Conservation (phyloP, 306 rosid species). For the Cyclanthera cordifolia region DNA sequence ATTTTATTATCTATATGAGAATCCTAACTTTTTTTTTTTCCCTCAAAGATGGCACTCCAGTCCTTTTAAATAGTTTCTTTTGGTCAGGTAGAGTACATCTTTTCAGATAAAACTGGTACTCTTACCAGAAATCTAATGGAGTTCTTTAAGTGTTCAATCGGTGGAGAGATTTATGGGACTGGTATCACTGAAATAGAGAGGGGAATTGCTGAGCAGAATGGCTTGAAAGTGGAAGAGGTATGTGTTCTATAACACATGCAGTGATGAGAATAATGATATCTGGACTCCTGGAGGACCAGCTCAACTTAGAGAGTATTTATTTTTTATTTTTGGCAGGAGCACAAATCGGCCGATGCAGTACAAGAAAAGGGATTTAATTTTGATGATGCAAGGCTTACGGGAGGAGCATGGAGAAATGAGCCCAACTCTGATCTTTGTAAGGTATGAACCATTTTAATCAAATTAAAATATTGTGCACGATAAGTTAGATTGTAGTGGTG, state of each 20-base stretch:
- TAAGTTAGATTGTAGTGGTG: neutral
- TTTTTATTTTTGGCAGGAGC: conserved; percentile 27
- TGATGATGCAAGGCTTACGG: conserved; percentile 72
- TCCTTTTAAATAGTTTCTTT: conserved; percentile 18
- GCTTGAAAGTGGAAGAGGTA: conserved; percentile 47
- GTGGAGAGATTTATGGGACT: conserved; percentile 82
- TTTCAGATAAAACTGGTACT: conserved; percentile 98
- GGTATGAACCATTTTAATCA: conserved; percentile 26
- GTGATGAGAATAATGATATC: neutral
- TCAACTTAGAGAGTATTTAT: neutral
- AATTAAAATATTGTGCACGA: neutral
- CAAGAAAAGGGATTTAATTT: conserved; percentile 90
- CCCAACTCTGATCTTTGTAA: conserved; percentile 82
- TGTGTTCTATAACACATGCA: neutral
- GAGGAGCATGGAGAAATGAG: conserved; percentile 98
- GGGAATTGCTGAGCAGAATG: conserved; percentile 66
- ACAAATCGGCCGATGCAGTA: conserved; percentile 34
- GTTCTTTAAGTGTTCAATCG: conserved; percentile 98
- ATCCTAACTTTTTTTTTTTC: neutral
- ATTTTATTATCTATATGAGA: neutral
- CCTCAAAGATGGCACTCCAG: conserved; percentile 1
- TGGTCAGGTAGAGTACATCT: conserved; percentile 85
- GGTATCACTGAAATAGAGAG: conserved; percentile 89
- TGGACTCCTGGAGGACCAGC: neutral
- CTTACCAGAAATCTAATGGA: conserved; percentile 94